phyloP scores from a whole-genome alignment of 1,139 yeast genomes.

The Saccharomyces hybrid region DNA sequence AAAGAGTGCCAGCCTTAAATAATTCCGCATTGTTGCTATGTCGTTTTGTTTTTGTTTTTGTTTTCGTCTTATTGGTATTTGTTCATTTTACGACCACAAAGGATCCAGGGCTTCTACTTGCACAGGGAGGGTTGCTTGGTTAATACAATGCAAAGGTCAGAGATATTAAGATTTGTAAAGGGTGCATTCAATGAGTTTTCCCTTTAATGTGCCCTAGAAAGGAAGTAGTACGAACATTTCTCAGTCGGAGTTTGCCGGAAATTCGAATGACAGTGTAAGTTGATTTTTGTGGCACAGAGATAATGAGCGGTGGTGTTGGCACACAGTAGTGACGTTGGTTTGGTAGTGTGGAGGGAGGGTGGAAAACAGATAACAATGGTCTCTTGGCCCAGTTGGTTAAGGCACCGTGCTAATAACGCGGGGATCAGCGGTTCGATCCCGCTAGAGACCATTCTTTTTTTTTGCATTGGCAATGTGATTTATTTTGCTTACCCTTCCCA shows the following conservation, averaged over 20 bases:
- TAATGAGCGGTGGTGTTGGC: background rate
- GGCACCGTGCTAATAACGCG: constrained; percentile 34
- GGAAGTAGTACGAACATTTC: background rate
- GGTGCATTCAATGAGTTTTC: background rate
- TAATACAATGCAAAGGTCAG: background rate
- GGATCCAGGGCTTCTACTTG: background rate
- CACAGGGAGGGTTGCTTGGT: background rate
- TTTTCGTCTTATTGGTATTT: background rate
- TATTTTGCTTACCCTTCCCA: background rate
- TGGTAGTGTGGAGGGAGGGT: background rate
- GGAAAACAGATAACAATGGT: constrained; percentile 10
- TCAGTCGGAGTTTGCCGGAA: background rate
- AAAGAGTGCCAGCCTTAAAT: background rate
- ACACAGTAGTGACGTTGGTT: too few relatives aligned
- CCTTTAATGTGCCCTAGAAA: background rate
- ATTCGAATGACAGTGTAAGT: background rate
- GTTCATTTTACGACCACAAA: background rate
- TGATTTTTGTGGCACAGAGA: background rate
- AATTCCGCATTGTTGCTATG: background rate
- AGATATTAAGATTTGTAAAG: background rate
- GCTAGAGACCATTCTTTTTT: constrained; percentile 28
- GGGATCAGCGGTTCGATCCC: constrained; percentile 34
- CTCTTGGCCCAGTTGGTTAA: constrained; percentile 34
- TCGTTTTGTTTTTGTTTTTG: background rate
- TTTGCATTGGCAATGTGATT: background rate